A percentile compares a stretch with the other conserved stretches of the same genome.
These are phyloP conservation scores for Trichophyton verrucosum DNA, from an alignment of 2,329 filamentous ascomycete genomes.

Conservation along the genomic window DNA sequence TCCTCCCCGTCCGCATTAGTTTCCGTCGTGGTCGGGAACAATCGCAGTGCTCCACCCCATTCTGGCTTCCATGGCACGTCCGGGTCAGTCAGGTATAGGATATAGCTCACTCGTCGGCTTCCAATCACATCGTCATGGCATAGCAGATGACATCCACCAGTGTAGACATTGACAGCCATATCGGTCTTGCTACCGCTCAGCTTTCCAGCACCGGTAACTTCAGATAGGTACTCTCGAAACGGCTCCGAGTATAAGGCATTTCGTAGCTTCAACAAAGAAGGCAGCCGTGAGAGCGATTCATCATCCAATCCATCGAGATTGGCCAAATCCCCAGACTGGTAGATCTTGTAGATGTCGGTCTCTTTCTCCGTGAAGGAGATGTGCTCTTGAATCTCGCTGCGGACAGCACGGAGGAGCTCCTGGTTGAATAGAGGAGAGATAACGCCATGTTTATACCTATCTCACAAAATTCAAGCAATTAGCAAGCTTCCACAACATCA, in stretches of 20 bases:
- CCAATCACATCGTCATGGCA: constrained; percentile 99
- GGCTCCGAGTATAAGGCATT: constrained; percentile 84
- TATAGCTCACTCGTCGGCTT: constrained; percentile 91
- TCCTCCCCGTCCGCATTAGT: constrained; percentile 58
- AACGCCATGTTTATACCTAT: constrained; percentile 79
- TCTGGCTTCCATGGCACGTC: constrained; percentile 78
- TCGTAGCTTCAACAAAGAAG: constrained; percentile 80
- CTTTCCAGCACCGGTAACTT: constrained; percentile 73
- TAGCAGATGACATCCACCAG: constrained; percentile 83
- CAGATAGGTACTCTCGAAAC: constrained; percentile 80
- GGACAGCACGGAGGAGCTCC: constrained; percentile 69
- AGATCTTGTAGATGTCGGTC: constrained; percentile 98
- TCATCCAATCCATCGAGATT: constrained; percentile 92
- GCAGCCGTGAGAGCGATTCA: constrained; percentile 69
- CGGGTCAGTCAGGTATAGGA: constrained; percentile 87
- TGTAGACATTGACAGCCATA: constrained; percentile 99
- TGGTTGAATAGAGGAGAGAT: constrained; percentile 73
- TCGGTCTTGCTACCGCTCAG: constrained; percentile 91
- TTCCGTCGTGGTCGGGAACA: constrained; percentile 62
- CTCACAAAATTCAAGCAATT: neutral
- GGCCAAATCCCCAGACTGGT: constrained; percentile 93
- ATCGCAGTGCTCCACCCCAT: constrained; percentile 83
- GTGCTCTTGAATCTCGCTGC: constrained; percentile 76
- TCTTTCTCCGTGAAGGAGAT: constrained; percentile 96
- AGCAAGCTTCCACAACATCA: neutral